These are phyloP conservation scores for Globisporangium yorkense DNA, from an alignment of 352 stramenopile species.

Conservation along the genomic window DNA sequence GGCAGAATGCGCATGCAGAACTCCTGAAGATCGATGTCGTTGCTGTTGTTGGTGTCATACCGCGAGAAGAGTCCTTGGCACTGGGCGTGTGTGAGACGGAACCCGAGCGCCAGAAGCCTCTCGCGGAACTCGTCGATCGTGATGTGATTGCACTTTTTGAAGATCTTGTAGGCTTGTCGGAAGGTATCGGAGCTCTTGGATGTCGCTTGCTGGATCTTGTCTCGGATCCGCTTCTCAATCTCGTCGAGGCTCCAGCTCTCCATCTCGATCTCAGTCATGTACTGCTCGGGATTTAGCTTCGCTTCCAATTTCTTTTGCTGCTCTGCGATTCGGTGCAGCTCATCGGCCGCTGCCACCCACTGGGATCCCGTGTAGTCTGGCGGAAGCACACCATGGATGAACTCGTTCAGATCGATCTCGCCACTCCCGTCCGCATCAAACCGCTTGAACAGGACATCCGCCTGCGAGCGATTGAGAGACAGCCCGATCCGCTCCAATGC, in stretches of 20 bases:
- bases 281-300: slow-evolving; percentile 45
- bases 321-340: slow-evolving; percentile 52
- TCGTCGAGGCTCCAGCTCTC: slow-evolving; percentile 70
- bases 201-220: slow-evolving; percentile 76
- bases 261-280: slow-evolving; percentile 76
- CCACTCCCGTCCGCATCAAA: slow-evolving; percentile 72
- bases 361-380: slow-evolving; percentile 66
- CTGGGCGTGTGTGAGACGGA: slow-evolving; percentile 58
- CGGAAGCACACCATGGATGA: slow-evolving; percentile 70
- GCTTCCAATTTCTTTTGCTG: slow-evolving; percentile 48
- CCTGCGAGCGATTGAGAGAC: slow-evolving; percentile 39
- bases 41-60: slow-evolving; percentile 75
- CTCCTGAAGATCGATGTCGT: slow-evolving; percentile 78
- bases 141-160: slow-evolving; percentile 71
- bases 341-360: slow-evolving; percentile 73
- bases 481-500: slow-evolving; percentile 53
- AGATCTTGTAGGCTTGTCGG: slow-evolving; percentile 75
- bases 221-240: slow-evolving; percentile 72
- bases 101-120: slow-evolving; percentile 58
- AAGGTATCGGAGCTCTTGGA: slow-evolving; percentile 78
- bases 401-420: slow-evolving; percentile 77
- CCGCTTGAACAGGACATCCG: slow-evolving; percentile 56
- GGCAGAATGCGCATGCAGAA: slow-evolving; percentile 76
- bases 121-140: slow-evolving; percentile 73
- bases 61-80: slow-evolving; percentile 56